phyloP scores from a whole-genome alignment of 2,329 filamentous ascomycete species.

The Geosmithia flava region DNA sequence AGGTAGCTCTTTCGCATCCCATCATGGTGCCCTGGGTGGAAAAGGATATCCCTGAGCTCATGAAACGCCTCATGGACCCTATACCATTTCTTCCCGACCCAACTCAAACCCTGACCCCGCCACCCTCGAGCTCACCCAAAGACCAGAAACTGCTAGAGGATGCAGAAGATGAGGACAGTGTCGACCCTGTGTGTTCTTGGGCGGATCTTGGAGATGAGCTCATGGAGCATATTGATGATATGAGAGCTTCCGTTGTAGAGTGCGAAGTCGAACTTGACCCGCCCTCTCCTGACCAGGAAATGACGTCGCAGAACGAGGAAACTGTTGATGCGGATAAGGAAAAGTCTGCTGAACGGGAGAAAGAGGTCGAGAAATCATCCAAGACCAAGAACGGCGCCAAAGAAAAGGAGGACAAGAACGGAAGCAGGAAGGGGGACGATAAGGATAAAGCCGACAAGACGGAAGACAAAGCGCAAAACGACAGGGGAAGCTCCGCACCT shows the following conservation, averaged over 20 bases:
- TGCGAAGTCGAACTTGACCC: slow-evolving; percentile 15
- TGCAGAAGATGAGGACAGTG: background rate
- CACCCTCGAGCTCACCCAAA: slow-evolving; percentile 7
- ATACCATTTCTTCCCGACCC: slow-evolving; percentile 49
- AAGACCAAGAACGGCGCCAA: background rate
- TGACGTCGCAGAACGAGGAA: slow-evolving; percentile 3
- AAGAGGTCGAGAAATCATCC: background rate
- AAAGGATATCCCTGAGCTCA: slow-evolving; percentile 33
- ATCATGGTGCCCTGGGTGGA: slow-evolving; percentile 44
- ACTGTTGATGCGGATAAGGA: background rate
- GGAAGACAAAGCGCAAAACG: slow-evolving; percentile 12
- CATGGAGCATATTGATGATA: slow-evolving; percentile 17
- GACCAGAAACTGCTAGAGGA: slow-evolving; percentile 1
- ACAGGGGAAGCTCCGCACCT: slow-evolving; percentile 23
- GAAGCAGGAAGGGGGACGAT: background rate
- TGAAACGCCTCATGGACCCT: slow-evolving; percentile 46
- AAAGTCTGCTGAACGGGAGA: background rate
- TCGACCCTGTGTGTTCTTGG: slow-evolving; percentile 13
- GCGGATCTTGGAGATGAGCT: slow-evolving; percentile 18
- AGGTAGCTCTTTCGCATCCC: slow-evolving; percentile 46
- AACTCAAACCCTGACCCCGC: slow-evolving; percentile 23
- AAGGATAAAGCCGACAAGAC: background rate
- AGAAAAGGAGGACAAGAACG: background rate
- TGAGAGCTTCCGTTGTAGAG: slow-evolving; percentile 12
- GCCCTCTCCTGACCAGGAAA: slow-evolving; percentile 11